A percentile compares a stretch with the other conserved stretches of the same genome.
These are phyloP conservation scores for Haematococcus lacustris DNA, from an alignment of 139 green algal species.

Conservation along the genomic window DNA sequence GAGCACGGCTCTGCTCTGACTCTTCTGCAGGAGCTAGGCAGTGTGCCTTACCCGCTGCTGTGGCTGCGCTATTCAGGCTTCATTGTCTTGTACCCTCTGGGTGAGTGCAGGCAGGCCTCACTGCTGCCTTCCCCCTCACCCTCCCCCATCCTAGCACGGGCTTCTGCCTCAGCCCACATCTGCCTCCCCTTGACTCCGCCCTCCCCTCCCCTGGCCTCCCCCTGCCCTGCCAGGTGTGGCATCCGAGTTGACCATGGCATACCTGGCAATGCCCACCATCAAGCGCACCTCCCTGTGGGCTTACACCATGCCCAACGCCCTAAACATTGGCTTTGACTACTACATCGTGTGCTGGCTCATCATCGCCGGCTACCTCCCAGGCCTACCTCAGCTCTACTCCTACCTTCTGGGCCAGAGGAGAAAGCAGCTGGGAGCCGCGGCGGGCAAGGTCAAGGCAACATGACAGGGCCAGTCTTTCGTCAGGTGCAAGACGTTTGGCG, in stretches of 20 bases:
- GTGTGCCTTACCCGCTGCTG: slow-evolving; percentile 55
- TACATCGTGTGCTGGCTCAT: slow-evolving; percentile 38
- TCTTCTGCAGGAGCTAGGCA: slow-evolving; percentile 40
- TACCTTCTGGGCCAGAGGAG: slow-evolving; percentile 86
- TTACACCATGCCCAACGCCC: slow-evolving; percentile 64
- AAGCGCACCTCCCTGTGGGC: slow-evolving; percentile 11
- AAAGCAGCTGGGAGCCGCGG: slow-evolving; percentile 35
- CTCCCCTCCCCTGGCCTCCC: too few species aligned
- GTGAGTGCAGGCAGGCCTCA: too few species aligned
- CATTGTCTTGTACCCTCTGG: slow-evolving; percentile 87
- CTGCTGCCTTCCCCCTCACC: too few species aligned
- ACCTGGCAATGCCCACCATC: slow-evolving; percentile 61
- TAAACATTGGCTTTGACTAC: slow-evolving; percentile 84
- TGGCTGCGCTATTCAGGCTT: slow-evolving; percentile 90
- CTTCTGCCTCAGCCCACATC: too few species aligned
- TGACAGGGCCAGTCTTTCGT: too few species aligned
- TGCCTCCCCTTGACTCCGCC: too few species aligned
- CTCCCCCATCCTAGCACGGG: too few species aligned
- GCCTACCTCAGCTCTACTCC: slow-evolving; percentile 70
- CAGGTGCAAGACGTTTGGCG: too few species aligned
- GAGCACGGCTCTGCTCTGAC: too few species aligned
- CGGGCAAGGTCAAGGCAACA: neutral
- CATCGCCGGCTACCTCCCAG: slow-evolving; percentile 45
- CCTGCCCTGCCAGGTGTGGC: too few species aligned
- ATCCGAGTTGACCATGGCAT: slow-evolving; percentile 75